Conservation (phyloP, 2,329 filamentous ascomycete species). For the Aspergillus quadricinctus region DNA sequence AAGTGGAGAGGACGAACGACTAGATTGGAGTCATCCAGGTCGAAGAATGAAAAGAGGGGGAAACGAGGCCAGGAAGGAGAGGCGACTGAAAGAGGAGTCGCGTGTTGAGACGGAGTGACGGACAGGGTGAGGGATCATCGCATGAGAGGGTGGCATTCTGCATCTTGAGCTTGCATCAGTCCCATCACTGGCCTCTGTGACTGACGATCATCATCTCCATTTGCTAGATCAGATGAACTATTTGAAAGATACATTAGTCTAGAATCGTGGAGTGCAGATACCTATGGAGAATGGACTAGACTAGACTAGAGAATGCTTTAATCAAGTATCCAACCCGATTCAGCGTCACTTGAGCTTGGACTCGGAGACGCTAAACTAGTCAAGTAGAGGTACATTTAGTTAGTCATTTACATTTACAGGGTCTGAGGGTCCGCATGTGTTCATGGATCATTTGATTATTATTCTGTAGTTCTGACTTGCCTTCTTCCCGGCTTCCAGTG, state of each 20-base stretch:
- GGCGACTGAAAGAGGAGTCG: conserved; percentile 2
- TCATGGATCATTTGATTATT: not conserved
- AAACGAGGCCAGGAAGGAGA: conserved; percentile 1
- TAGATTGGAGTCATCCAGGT: not conserved
- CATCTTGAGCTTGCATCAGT: not conserved
- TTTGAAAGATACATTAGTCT: not conserved
- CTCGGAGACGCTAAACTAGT: not conserved
- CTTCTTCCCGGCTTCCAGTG: too few relatives aligned
- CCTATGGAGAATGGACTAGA: too few relatives aligned
- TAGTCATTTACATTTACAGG: too few relatives aligned
- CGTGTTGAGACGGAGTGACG: conserved; percentile 1
- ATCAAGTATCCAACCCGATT: not conserved
- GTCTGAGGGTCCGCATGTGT: too few relatives aligned
- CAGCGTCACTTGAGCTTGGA: not conserved
- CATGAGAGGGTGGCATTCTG: not conserved
- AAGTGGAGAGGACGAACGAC: not conserved
- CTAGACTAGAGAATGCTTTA: not conserved
- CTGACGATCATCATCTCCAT: not conserved
- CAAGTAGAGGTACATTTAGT: too few relatives aligned
- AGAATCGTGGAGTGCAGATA: too few relatives aligned
- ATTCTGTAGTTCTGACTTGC: not conserved
- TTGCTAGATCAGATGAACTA: not conserved
- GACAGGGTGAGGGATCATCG: not conserved
- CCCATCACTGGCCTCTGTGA: not conserved
- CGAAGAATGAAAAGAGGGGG: conserved; percentile 1